phyloP scores from a whole-genome alignment of 768 basidiomycete species.

The Pisolithus sp. region DNA sequence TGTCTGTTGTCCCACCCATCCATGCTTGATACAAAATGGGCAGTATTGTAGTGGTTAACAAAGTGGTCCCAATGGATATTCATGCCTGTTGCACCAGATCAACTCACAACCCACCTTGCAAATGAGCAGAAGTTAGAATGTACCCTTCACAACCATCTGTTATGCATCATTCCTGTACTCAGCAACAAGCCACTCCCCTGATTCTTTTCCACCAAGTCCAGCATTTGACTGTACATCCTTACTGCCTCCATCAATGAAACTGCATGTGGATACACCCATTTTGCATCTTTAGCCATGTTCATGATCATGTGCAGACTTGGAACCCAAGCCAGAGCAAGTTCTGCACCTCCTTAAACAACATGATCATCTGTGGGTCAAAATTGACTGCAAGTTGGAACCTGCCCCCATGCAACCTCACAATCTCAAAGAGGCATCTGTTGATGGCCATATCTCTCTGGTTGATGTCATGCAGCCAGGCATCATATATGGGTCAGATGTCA shows the following conservation, averaged over 20 bases:
- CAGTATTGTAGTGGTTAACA: no score
- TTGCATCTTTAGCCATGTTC: constrained; percentile 98
- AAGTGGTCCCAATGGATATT: no score
- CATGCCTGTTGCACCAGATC: no score
- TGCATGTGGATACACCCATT: constrained; percentile 96
- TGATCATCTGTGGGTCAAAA: constrained; percentile 97
- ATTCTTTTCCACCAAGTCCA: constrained; percentile 90
- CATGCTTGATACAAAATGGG: no score
- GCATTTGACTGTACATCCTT: constrained; percentile 93
- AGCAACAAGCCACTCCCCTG: no score
- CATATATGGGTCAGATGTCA: constrained; percentile 88
- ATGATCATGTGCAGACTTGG: constrained; percentile 91
- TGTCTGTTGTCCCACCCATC: no score
- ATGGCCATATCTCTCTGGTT: no score
- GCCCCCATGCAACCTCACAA: constrained; percentile 67
- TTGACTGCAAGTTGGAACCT: constrained; percentile 89
- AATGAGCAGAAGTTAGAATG: constrained; percentile 15
- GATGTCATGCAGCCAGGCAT: constrained; percentile 96
- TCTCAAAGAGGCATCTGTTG: constrained; percentile 88
- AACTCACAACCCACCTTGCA: neutral
- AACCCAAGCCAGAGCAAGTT: constrained; percentile 95
- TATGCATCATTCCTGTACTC: constrained; percentile 92
- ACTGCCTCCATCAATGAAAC: constrained; percentile 99
- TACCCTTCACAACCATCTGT: constrained; percentile 87
- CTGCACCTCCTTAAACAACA: constrained; percentile 96